These are phyloP conservation scores for Candida pseudoviswanathii DNA, from an alignment of 1,139 yeast genomes.

Conservation along the genomic window DNA sequence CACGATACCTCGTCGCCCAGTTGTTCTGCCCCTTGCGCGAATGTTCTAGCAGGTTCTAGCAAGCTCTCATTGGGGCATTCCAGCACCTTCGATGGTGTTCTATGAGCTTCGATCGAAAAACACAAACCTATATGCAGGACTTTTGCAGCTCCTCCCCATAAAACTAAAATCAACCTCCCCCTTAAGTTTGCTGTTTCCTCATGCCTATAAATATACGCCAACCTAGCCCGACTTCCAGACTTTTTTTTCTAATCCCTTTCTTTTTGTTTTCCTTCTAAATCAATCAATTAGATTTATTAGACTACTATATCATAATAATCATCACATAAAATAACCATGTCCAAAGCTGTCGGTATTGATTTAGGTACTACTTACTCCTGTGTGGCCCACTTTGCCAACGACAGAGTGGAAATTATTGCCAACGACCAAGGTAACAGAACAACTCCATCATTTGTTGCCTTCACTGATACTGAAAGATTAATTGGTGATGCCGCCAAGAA, in stretches of 20 bases:
- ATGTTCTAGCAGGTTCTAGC: background rate
- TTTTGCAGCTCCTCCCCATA: constrained; percentile 6
- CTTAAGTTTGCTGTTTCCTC: constrained; percentile 6
- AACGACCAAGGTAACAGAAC: constrained; percentile 70
- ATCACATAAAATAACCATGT: constrained; percentile 33
- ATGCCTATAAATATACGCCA: constrained; percentile 1
- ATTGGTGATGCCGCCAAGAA: constrained; percentile 75
- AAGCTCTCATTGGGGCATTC: constrained; percentile 1
- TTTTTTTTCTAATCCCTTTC: background rate
- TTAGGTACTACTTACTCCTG: constrained; percentile 82
- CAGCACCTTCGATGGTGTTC: background rate
- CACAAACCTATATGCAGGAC: constrained; percentile 5
- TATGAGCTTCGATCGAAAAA: background rate
- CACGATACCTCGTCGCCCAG: too few species aligned
- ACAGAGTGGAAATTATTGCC: constrained; percentile 69
- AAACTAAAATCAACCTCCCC: constrained; percentile 1
- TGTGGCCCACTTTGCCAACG: constrained; percentile 74
- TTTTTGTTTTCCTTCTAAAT: background rate
- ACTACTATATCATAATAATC: constrained; percentile 1
- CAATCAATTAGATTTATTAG: constrained; percentile 7
- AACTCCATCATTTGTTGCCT: constrained; percentile 69
- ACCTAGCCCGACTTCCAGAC: background rate
- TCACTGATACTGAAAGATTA: constrained; percentile 66
- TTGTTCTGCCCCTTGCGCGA: too few species aligned
- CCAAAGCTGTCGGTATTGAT: constrained; percentile 77